These are phyloP conservation scores for Auricularia heimuer DNA, from an alignment of 768 basidiomycete species.

Conservation along the genomic window DNA sequence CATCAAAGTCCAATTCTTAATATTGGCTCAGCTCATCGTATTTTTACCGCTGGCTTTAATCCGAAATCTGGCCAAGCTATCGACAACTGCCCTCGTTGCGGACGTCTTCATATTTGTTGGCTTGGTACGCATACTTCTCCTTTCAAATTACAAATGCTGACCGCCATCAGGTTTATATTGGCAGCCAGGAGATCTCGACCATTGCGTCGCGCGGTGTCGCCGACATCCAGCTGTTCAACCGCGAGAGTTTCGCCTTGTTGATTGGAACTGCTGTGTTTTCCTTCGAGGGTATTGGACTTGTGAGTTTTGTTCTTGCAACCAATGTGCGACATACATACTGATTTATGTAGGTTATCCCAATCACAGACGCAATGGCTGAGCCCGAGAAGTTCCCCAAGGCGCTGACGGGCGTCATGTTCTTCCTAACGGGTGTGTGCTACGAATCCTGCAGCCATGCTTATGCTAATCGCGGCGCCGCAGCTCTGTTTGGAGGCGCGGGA, in stretches of 20 bases:
- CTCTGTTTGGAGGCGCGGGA: slow-evolving; percentile 83
- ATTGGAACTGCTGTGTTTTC: slow-evolving; percentile 98
- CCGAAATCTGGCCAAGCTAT: slow-evolving; percentile 90
- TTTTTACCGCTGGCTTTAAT: slow-evolving; percentile 87
- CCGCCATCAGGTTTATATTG: slow-evolving; percentile 51
- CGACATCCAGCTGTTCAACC: slow-evolving; percentile 78
- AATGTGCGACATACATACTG: slow-evolving; percentile 12
- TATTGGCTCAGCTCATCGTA: slow-evolving; percentile 70
- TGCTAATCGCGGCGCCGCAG: slow-evolving; percentile 20
- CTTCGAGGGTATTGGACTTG: slow-evolving; percentile 94
- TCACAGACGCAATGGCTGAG: slow-evolving; percentile 94
- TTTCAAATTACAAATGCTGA: neutral
- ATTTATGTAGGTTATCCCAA: slow-evolving; percentile 58
- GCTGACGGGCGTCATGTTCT: slow-evolving; percentile 86
- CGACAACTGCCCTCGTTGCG: slow-evolving; percentile 82
- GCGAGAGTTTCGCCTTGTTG: slow-evolving; percentile 80
- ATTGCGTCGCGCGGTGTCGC: slow-evolving; percentile 63
- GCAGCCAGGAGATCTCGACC: slow-evolving; percentile 69
- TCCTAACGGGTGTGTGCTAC: slow-evolving; percentile 48
- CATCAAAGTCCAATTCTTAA: slow-evolving; percentile 64
- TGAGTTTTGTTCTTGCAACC: slow-evolving; percentile 16
- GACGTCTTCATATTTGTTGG: slow-evolving; percentile 93
- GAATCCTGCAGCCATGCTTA: neutral
- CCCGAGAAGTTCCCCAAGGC: slow-evolving; percentile 87
- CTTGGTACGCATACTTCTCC: slow-evolving; percentile 17